Evolutionary conservation across 148 eudicot species (phyloP), one percentile per base, ranked within the genome.

Genomic region (Limonium bicolor): DNA sequence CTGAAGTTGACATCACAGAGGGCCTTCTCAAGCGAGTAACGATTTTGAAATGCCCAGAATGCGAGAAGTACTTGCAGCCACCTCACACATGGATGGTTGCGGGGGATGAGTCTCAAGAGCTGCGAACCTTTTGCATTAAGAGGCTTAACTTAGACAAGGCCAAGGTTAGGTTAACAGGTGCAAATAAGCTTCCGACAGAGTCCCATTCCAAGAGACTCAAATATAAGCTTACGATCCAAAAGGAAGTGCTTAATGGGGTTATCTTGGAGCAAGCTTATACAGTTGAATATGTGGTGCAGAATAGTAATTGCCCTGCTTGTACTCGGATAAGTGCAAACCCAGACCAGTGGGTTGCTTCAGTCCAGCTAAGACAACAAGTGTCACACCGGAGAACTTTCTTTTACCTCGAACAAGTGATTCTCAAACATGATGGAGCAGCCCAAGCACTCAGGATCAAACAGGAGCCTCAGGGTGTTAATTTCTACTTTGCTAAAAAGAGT

Each of bases 341-440:
- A 0, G 94, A 79, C 40, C 84, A 79, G 60, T 79, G 85, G 94
- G 80, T 63, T 6, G 94, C 88, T 45, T 48, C 63, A 11, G 85
- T 83, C 40, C 94, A 79, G 47, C 61, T 83, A 11, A 51, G 94
- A 43, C 94, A 83, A 55, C 76, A 83, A 23, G 78, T 76, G 29
- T n/a, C 78, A 63, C 94, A 83, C 48, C 56, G 81, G 43, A 58
- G 94, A 26, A 83, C 94, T 7, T 83, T 83, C 60, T 69, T 77
- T 33, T 70, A 70, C 45, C 58, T 77, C 23, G 80, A 77, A 32
- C 80, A 73, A 48, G 71, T 67, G 35, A 73, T 77, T 24, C 68
- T 77, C 18, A 73, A 77, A 58, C 80, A 73, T 34, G 71, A 70
- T 45, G 85, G 73, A 36, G 77, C 79, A 12, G 38, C 42, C 29